phyloP scores from a whole-genome alignment of 345 rosid species.

The Psidium guajava region DNA sequence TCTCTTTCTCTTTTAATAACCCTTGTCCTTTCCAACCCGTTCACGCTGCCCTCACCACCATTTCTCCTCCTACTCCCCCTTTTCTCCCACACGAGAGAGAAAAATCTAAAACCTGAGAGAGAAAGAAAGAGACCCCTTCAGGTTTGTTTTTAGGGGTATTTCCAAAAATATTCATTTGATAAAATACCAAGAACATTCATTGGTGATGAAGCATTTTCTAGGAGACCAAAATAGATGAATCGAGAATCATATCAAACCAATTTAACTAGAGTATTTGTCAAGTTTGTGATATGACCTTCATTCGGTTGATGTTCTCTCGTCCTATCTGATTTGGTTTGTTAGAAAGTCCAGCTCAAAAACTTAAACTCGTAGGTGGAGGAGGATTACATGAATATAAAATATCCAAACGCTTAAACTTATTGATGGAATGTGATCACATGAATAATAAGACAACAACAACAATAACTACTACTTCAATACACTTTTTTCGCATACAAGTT shows the following conservation, averaged over 20 bases:
- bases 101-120: background rate
- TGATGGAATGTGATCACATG: no score
- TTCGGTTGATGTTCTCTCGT: background rate
- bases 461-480: no score
- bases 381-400: no score
- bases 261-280: background rate
- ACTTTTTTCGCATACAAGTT: no score
- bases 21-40: conserved; percentile 21
- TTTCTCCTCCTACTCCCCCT: background rate
- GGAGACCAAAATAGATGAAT: background rate
- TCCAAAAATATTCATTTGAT: no score
- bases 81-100: background rate
- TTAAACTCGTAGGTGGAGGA: no score
- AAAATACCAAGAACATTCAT: no score
- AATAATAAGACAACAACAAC: no score
- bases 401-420: no score
- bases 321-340: background rate
- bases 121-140: background rate
- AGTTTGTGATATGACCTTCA: background rate
- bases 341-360: no score
- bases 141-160: no score
- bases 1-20: conserved; percentile 8
- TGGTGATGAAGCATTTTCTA: no score
- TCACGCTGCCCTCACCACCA: background rate
- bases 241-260: background rate